phyloP scores from a whole-genome alignment of 352 stramenopile genomes.

The Thalassiosira ordinaria region DNA sequence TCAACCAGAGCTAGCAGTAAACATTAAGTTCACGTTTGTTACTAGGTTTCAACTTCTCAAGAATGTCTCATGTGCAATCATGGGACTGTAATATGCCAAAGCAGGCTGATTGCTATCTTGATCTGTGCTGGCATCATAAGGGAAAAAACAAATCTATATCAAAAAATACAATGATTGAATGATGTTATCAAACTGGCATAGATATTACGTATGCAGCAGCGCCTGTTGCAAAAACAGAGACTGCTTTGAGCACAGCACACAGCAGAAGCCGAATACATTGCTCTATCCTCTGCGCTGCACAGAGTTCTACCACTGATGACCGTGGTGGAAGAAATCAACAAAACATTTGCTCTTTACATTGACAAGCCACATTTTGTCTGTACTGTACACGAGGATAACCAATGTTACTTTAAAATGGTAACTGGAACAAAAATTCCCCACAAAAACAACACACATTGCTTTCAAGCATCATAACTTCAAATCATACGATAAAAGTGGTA shows the following conservation, averaged over 20 bases:
- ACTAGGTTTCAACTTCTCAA: too few relatives aligned
- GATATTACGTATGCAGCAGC: too few relatives aligned
- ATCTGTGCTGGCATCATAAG: too few relatives aligned
- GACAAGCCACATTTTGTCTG: conserved; percentile 25
- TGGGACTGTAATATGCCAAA: too few relatives aligned
- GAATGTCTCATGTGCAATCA: too few relatives aligned
- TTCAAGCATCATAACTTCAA: conserved; percentile 60
- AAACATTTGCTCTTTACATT: conserved; percentile 9
- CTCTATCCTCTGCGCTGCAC: conserved; percentile 22
- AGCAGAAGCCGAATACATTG: conserved; percentile 55
- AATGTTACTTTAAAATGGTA: conserved; percentile 36
- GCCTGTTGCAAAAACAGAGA: conserved; percentile 44
- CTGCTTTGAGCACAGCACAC: conserved; percentile 41
- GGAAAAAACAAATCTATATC: too few relatives aligned
- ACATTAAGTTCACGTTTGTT: too few relatives aligned
- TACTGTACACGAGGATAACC: conserved; percentile 49
- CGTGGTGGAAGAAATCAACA: conserved; percentile 29
- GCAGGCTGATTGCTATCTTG: too few relatives aligned
- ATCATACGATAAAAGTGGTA: conserved; percentile 13
- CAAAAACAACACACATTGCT: conserved; percentile 1
- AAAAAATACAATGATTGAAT: too few relatives aligned
- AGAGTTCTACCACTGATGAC: conserved; percentile 41
- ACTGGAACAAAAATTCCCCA: conserved; percentile 41
- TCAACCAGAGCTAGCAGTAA: too few relatives aligned
- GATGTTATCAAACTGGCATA: too few relatives aligned